Conservation (phyloP, 129 eudicot species). For the Escallonia herrerae region DNA sequence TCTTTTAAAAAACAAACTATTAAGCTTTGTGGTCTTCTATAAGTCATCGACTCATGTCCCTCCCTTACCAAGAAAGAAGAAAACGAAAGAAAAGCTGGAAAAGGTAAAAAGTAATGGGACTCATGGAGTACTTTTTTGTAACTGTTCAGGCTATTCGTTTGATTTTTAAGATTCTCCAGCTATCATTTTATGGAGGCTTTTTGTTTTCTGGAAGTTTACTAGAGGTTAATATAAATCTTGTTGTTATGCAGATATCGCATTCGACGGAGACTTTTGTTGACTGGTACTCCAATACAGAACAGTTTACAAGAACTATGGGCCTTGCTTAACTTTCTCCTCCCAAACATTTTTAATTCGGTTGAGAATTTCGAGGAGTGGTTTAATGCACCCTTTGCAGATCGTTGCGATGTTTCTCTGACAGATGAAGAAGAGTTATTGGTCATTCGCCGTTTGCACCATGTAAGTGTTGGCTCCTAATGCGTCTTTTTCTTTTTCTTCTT, state of each 20-base stretch:
- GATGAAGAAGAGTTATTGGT: constrained; percentile 74
- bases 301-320: constrained; percentile 96
- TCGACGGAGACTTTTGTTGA: constrained; percentile 80
- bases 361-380: constrained; percentile 98
- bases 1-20: no score
- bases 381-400: constrained; percentile 85
- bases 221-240: no score
- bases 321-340: constrained; percentile 95
- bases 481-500: constrained; percentile 1
- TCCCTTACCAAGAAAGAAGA: no score
- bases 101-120: no score
- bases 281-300: constrained; percentile 98
- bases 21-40: no score
- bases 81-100: no score
- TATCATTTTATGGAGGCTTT: no score
- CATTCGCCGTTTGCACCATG: constrained; percentile 88
- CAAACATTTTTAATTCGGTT: constrained; percentile 83
- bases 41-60: no score
- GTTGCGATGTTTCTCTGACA: constrained; percentile 61
- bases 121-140: no score
- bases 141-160: no score
- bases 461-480: constrained; percentile 16
- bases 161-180: no score
- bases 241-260: constrained; percentile 66
- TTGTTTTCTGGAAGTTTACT: no score